These are phyloP conservation scores for Myxozyma sirexii DNA, from an alignment of 805 yeast genomes.

Conservation along the genomic window DNA sequence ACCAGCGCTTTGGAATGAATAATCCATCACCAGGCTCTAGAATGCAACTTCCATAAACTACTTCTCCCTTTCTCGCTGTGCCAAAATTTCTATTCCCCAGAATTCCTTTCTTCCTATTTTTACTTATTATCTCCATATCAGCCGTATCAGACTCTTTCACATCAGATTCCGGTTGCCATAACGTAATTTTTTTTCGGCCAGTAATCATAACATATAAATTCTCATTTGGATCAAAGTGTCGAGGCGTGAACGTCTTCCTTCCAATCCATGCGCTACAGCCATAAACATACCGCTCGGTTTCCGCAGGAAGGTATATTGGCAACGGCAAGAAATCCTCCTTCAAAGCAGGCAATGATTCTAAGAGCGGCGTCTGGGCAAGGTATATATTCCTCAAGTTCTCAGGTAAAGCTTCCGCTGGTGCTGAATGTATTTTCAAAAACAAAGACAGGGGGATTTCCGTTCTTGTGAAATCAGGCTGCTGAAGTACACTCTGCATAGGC, in stretches of 20 bases:
- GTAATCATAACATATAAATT: constrained; percentile 31
- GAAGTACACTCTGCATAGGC: background rate
- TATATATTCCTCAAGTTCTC: constrained; percentile 14
- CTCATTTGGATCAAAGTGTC: constrained; percentile 34
- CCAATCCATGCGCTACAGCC: constrained; percentile 34
- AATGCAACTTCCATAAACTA: constrained; percentile 10
- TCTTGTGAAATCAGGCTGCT: constrained; percentile 11
- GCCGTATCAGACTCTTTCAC: background rate
- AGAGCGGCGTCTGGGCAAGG: constrained; percentile 32
- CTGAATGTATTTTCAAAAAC: constrained; percentile 18
- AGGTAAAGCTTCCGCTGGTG: background rate
- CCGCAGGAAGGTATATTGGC: constrained; percentile 13
- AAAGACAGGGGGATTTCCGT: constrained; percentile 26
- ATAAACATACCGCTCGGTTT: constrained; percentile 1
- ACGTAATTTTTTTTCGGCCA: constrained; percentile 25
- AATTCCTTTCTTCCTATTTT: constrained; percentile 3
- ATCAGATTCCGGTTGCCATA: constrained; percentile 25
- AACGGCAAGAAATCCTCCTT: constrained; percentile 20
- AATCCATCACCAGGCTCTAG: constrained; percentile 33
- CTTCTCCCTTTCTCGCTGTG: constrained; percentile 7
- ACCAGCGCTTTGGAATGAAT: constrained; percentile 33
- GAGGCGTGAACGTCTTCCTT: constrained; percentile 29
- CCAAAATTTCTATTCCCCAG: constrained; percentile 23
- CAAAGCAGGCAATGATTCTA: constrained; percentile 19
- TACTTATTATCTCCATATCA: constrained; percentile 7